phyloP scores from a whole-genome alignment of 2,329 filamentous ascomycete species.

The Verticillium klebahnii region DNA sequence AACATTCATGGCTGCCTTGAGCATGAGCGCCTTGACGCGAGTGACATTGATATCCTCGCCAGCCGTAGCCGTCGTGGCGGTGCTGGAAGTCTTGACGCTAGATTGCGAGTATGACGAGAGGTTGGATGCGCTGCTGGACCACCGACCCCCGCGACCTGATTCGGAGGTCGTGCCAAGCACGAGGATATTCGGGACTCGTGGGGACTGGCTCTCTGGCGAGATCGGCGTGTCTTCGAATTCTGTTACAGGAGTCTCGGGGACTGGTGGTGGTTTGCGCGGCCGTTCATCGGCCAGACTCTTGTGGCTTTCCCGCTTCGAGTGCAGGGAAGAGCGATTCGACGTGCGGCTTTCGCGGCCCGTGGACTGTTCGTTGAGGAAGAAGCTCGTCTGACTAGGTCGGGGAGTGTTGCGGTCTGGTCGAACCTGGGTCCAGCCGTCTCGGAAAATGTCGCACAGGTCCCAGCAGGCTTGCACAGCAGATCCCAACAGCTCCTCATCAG shows the following conservation, averaged over 20 bases:
- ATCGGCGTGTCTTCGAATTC: slow-evolving; percentile 90
- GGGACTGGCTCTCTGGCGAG: slow-evolving; percentile 72
- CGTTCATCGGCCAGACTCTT: slow-evolving; percentile 46
- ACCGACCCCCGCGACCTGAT: slow-evolving; percentile 59
- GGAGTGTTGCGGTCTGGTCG: slow-evolving; percentile 83
- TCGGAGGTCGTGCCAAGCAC: slow-evolving; percentile 69
- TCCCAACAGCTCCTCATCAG: slow-evolving; percentile 79
- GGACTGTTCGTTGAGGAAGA: slow-evolving; percentile 46
- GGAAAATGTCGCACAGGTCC: slow-evolving; percentile 91
- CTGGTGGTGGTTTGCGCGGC: slow-evolving; percentile 37
- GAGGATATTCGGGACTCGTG: slow-evolving; percentile 80
- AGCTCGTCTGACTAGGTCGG: slow-evolving; percentile 71
- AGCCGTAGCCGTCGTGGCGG: slow-evolving; percentile 64
- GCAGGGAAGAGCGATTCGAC: slow-evolving; percentile 45
- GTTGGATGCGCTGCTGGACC: slow-evolving; percentile 78
- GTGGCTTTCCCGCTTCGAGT: slow-evolving; percentile 49
- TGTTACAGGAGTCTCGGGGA: slow-evolving; percentile 88
- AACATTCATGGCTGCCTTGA: slow-evolving; percentile 81
- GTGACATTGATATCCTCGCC: slow-evolving; percentile 73
- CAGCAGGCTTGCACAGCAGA: slow-evolving; percentile 91
- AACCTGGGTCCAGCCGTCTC: slow-evolving; percentile 86
- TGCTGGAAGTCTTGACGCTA: slow-evolving; percentile 62
- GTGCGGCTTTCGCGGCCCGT: slow-evolving; percentile 42
- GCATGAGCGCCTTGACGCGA: slow-evolving; percentile 71
- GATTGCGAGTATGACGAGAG: slow-evolving; percentile 75